Percentiles rank a stretch among this genome's conserved stretches.
Conservation (phyloP, 352 stramenopile species). For the Thalassiosira mediterranea region DNA sequence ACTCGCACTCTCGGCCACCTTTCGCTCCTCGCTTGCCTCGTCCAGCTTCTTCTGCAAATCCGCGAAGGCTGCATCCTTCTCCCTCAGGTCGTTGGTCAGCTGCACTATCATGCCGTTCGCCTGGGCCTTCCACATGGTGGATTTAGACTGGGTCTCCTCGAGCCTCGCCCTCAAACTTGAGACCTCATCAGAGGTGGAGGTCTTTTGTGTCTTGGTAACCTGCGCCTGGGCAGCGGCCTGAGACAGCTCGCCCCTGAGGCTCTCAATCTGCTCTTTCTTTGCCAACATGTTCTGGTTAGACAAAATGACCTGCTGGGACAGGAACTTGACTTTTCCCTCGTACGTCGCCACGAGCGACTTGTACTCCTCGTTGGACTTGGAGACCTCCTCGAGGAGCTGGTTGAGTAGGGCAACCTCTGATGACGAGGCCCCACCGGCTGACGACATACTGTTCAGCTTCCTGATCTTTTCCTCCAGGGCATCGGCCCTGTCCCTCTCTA, state of each 20-base stretch:
- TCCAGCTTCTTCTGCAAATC: conserved; percentile 41
- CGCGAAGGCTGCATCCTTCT: conserved; percentile 32
- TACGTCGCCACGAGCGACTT: conserved; percentile 14
- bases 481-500: conserved; percentile 31
- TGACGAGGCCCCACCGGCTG: not conserved
- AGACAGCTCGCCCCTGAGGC: conserved; percentile 27
- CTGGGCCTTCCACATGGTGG: conserved; percentile 34
- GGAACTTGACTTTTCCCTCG: conserved; percentile 34
- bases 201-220: not conserved
- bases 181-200: conserved; percentile 6
- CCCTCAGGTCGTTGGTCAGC: conserved; percentile 29
- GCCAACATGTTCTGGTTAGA: conserved; percentile 36
- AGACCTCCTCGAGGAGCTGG: conserved; percentile 27
- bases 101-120: conserved; percentile 44
- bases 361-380: conserved; percentile 25
- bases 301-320: conserved; percentile 45
- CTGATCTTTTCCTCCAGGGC: conserved; percentile 26
- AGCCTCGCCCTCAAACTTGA: conserved; percentile 14
- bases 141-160: conserved; percentile 30
- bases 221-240: conserved; percentile 5
- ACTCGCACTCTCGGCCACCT: not conserved
- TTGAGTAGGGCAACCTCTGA: conserved; percentile 17
- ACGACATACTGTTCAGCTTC: conserved; percentile 20
- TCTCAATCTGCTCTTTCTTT: conserved; percentile 36
- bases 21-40: not conserved